phyloP scores from a whole-genome alignment of 352 stramenopile species.

The Phytophthora nicotianae region DNA sequence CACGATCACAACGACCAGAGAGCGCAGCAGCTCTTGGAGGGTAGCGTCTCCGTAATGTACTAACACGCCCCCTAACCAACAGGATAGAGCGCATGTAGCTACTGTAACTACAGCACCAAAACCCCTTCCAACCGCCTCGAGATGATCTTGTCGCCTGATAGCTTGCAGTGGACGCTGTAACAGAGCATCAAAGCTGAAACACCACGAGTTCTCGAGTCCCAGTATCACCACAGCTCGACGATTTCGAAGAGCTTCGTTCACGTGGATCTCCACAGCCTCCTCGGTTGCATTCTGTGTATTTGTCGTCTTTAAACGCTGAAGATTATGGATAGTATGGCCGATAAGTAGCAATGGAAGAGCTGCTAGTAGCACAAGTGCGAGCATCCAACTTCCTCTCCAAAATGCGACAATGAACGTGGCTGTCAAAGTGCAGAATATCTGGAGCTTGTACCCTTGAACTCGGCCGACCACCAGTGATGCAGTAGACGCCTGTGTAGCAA shows the following conservation, averaged over 20 bases:
- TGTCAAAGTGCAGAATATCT: conserved; percentile 43
- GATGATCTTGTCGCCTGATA: conserved; percentile 24
- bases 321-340: conserved; percentile 37
- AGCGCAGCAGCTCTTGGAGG: conserved; percentile 47
- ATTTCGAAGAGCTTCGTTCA: conserved; percentile 50
- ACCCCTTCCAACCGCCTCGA: conserved; percentile 52
- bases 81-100: conserved; percentile 53
- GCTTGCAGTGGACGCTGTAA: conserved; percentile 29
- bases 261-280: conserved; percentile 42
- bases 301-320: conserved; percentile 3
- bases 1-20: conserved; percentile 52
- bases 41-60: conserved; percentile 46
- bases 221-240: conserved; percentile 46
- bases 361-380: conserved; percentile 62
- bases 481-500: conserved; percentile 57
- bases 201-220: conserved; percentile 38
- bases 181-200: conserved; percentile 36
- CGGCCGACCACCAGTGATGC: conserved; percentile 47
- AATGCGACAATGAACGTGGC: conserved; percentile 45
- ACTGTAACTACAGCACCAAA: conserved; percentile 67
- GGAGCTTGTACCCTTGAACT: conserved; percentile 52
- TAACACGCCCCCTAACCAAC: conserved; percentile 62
- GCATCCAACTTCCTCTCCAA: conserved; percentile 56
- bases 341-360: conserved; percentile 68
- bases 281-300: conserved; percentile 14